Base-by-base conservation (phyloP, 306 rosid species). In the Malus fusca region DNA sequence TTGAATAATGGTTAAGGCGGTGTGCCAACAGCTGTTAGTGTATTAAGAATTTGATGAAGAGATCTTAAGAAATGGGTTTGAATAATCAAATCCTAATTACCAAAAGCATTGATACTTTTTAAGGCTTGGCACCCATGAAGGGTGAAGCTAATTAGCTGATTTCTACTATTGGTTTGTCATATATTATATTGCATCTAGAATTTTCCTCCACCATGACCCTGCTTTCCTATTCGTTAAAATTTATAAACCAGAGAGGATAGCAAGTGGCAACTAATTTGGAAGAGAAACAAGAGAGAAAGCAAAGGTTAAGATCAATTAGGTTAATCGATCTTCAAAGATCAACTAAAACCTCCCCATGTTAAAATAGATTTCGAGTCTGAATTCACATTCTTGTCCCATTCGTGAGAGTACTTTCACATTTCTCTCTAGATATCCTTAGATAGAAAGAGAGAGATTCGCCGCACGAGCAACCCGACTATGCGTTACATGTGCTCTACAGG, bases 71-170 rank as follows among this genome's bases (percentile, higher is more conserved):
- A 62, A 46, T 19, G 9, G 2, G 40, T 56, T 40, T 68, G 74
- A 68, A 63, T 9, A 12, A 25, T 3, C 25, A 43, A 28, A 48
- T 55, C 31, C 25, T 25, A 13, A 73, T 42, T n/a, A 28, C 5
- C 12, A 23, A 48, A 75, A 18, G 21, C 15, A 69, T 11, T 61
- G 53, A 68, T 22, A 71, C 15, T 35, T 3, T 66, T 59, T 52
- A 14, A 66, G 44, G 14, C 64, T 44, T 59, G 74, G 63, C 64
- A 52, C 53, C 58, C 79, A 73, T 31, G 65, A 68, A 77, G 52
- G 48, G 33, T 48, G 78, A 70, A 77, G 63, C 73, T 65, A 60
- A 81, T 30, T 71, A 56, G 59, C 56, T 69, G 48, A 35, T 68
- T 79, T 56, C 52, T 26, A 6, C 8, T 40, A 4, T 3, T 52